Base-by-base conservation (phyloP, 441 rosid genomes). In the Bruguiera hainesii region DNA sequence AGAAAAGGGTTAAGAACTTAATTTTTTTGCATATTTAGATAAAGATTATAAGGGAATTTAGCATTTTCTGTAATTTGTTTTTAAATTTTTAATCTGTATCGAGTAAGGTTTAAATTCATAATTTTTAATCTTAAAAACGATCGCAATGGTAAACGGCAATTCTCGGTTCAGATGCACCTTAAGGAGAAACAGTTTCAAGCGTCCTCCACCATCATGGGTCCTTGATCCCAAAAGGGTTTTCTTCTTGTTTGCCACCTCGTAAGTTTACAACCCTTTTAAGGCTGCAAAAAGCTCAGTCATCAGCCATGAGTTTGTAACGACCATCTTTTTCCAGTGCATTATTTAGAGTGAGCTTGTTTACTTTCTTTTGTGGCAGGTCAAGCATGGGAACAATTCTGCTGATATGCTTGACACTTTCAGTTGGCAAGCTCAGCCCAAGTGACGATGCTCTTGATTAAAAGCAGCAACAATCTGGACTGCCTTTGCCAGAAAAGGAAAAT, bases 341-440 rank as follows among this genome's bases (percentile, higher is more conserved):
- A 21, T 21, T 53, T 53, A 13, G 28, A 7, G 23, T 21, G 21
- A 21, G 18, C 21, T 25, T 29, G 50, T 49, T 20, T 57, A 19
- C 35, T 59, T 59, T 26, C 46, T 21, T 35, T 18, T 56, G 63
- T 68, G 63, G 74, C 88, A 94, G 98, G 81, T 91, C 98, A n/a
- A 88, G 96, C 83, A 74, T 94, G 71, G 98, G 98, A 67, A 88
- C 98, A 20, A 80, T 93, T 58, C 72, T 93, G 82, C 78, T 89
- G 73, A 93, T 93, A 78, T 87, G 83, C 74, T 91, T 94, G 85
- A 94, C 97, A 7, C 89, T 88, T 21, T 83, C 90, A 2, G 76
- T 87, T 10, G 75, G 78, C 72, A 88, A 83, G 75, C 48, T 65
- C 30, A 30, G 28, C 7, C 70, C 65, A 5, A 80, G 63, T 0